Evolutionary conservation across 345 rosid species (phyloP), one percentile per base, ranked within the genome.

Genomic region (Salix viminalis): DNA sequence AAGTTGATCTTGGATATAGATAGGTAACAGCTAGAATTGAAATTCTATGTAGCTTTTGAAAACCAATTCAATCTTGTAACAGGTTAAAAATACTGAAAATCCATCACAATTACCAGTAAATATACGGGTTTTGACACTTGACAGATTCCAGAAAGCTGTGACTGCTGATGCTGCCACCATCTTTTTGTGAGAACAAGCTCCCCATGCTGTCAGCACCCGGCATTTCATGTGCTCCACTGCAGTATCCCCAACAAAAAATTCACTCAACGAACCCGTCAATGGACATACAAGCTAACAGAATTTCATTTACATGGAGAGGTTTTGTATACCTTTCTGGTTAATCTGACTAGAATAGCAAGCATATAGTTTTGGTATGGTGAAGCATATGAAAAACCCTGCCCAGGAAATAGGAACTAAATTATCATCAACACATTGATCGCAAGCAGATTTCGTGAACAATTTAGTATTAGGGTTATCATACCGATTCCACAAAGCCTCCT

Each of bases 71-170:
- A 36, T 36, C 37, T 36, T 34, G 36, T 34, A 21, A 54, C 61
- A 54, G 26, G 12, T 21, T 21, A 54, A 54, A 54, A 54, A 21
- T 54, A 8, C 6, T 56, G 62, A 9, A n/a, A n/a, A 3, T n/a
- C 23, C 14, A 8, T 1, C 26, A 23, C 28, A 56, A 44, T 72
- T 82, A 91, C 98, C 91, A 41, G 94, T 74, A 54, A 96, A 86
- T 69, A 92, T 83, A n/a, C 99, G 94, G 66, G 94, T 90, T 85
- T 86, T 96, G 74, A 90, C 67, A 34, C 89, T 77, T n/a, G 98
- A 88, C n/a, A 96, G 80, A 79, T 92, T 91, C 99, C 99, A 96
- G 76, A 93, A 96, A 36, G 91, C 94, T 71, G 91, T 89, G 75
- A 79, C 79, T 12, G 90, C 90, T 28, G 96, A 92, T 74, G 92